Evolutionary conservation across 2,329 filamentous ascomycete genomes (phyloP).

Genomic region (Ophiostoma himal-ulmi): DNA sequence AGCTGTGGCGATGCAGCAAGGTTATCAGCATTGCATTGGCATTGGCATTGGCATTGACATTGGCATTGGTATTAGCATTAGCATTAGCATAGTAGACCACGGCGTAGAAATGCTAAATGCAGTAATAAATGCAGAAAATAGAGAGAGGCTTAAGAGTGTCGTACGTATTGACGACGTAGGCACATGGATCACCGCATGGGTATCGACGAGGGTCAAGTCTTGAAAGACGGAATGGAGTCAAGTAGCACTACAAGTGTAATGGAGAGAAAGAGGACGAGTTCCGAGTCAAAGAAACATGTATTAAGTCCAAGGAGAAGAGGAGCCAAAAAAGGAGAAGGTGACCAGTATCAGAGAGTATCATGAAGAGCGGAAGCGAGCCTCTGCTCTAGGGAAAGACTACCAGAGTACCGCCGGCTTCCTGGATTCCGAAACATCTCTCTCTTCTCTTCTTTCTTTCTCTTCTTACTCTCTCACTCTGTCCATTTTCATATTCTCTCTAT

Average conservation of each 20-base stretch:
- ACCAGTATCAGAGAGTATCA: not conserved
- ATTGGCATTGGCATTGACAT: not conserved
- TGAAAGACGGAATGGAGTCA: not conserved
- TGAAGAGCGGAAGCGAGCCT: slow-evolving; percentile 7
- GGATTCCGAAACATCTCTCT: slow-evolving; percentile 19
- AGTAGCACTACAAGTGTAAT: not conserved
- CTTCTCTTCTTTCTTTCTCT: not conserved
- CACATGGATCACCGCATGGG: slow-evolving; percentile 8
- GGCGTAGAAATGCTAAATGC: not conserved
- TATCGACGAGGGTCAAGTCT: not conserved
- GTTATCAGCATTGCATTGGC: not conserved
- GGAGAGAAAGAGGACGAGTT: not conserved
- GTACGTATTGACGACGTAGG: slow-evolving; percentile 7
- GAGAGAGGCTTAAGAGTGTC: not conserved
- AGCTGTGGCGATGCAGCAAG: slow-evolving; percentile 16
- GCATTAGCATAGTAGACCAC: not conserved
- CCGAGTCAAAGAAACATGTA: not conserved
- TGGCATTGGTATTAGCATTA: too few species aligned
- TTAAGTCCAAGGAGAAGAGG: not conserved
- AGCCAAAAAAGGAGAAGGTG: not conserved
- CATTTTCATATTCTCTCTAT: not conserved
- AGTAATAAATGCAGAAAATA: not conserved
- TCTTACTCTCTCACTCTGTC: slow-evolving; percentile 2
- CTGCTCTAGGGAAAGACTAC: slow-evolving; percentile 18
- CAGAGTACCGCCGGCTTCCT: slow-evolving; percentile 11